A percentile compares a stretch with the other conserved stretches of the same genome.
phyloP scores from a whole-genome alignment of 1,284 basidiomycete genomes.

The Cryptococcus neoformans region DNA sequence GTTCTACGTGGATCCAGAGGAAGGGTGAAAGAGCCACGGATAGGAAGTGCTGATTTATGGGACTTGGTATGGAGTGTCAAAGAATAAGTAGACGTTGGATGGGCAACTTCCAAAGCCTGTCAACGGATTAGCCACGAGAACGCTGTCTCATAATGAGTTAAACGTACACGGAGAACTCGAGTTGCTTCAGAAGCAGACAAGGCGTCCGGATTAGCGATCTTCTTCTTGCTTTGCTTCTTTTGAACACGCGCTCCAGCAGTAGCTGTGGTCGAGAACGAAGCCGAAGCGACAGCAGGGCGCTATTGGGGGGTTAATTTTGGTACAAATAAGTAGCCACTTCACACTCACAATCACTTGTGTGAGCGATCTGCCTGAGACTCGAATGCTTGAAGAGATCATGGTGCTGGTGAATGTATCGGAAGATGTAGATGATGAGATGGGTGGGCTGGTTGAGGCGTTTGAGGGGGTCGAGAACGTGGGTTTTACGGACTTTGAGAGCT shows the following conservation, averaged over 20 bases:
- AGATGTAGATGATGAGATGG: no score
- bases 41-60: conserved; percentile 67
- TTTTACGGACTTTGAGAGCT: neutral
- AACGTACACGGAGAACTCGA: conserved; percentile 37
- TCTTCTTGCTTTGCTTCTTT: conserved; percentile 10
- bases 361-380: neutral
- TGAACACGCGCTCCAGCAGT: conserved; percentile 5
- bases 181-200: conserved; percentile 39
- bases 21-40: conserved; percentile 71
- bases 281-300: conserved; percentile 10
- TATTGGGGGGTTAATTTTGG: neutral
- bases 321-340: neutral
- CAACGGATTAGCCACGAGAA: neutral
- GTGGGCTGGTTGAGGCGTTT: no score
- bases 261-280: conserved; percentile 12
- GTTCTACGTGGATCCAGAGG: conserved; percentile 68
- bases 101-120: conserved; percentile 74
- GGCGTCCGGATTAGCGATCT: conserved; percentile 22
- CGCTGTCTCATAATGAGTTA: no score
- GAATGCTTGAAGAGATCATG: conserved; percentile 12
- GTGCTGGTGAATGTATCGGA: conserved; percentile 1
- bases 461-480: neutral
- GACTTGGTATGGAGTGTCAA: conserved; percentile 74
- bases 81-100: conserved; percentile 71
- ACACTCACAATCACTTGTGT: neutral